A percentile compares a stretch with the other conserved stretches of the same genome.
phyloP scores from a whole-genome alignment of 2,329 filamentous ascomycete genomes.

The Exophiala sp. region DNA sequence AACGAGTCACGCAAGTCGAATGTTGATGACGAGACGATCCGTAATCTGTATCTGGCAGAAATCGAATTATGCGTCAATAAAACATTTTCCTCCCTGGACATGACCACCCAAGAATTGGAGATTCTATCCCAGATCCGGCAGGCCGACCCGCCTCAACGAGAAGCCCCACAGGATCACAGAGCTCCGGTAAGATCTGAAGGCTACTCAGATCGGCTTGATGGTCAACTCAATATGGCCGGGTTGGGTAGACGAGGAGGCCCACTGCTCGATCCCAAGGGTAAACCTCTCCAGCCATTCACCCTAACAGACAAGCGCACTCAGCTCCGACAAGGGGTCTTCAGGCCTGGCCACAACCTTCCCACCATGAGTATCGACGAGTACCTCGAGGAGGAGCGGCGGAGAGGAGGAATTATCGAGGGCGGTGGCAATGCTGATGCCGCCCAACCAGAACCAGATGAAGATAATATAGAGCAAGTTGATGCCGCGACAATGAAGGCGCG shows the following conservation, averaged over 20 bases:
- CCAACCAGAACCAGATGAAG: constrained; percentile 73
- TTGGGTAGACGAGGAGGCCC: constrained; percentile 56
- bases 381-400: constrained; percentile 76
- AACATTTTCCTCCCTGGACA: constrained; percentile 80
- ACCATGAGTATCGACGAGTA: constrained; percentile 99
- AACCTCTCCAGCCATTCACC: constrained; percentile 85
- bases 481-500: constrained; percentile 87
- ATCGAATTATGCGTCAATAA: constrained; percentile 68
- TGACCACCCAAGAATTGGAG: constrained; percentile 74
- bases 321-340: constrained; percentile 74
- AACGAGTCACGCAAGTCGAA: constrained; percentile 21
- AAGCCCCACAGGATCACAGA: constrained; percentile 34
- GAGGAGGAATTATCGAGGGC: constrained; percentile 86
- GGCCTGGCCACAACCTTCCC: constrained; percentile 83
- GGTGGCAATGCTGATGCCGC: constrained; percentile 69
- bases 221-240: constrained; percentile 49
- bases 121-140: constrained; percentile 70
- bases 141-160: constrained; percentile 38
- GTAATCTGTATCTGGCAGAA: constrained; percentile 71
- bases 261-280: constrained; percentile 69
- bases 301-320: constrained; percentile 71
- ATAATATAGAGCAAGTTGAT: constrained; percentile 81
- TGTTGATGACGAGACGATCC: constrained; percentile 72
- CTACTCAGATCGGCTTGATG: constrained; percentile 71
- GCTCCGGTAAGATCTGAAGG: constrained; percentile 28